Conservation (phyloP, 2,329 filamentous ascomycete genomes). For the Pseudogymnoascus destructans region DNA sequence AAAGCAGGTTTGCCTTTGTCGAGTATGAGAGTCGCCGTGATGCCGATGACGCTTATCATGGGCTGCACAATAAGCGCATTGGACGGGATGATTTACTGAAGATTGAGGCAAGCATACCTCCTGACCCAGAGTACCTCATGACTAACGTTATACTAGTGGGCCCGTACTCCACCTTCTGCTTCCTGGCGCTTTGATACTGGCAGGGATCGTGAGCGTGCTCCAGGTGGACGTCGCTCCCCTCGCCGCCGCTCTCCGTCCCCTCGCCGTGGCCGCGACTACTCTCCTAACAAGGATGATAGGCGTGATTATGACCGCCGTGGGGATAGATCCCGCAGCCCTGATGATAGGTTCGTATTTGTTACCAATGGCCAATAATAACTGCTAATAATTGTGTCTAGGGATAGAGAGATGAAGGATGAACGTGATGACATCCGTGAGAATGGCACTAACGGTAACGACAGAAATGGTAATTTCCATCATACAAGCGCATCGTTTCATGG, state of each 20-base stretch:
- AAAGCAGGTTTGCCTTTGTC: constrained; percentile 79
- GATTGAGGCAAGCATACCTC: constrained; percentile 62
- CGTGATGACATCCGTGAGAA: constrained; percentile 61
- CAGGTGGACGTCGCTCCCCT: constrained; percentile 43
- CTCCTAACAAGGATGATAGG: constrained; percentile 78
- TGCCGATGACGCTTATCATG: constrained; percentile 96
- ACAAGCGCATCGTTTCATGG: background rate
- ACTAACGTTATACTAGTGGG: constrained; percentile 53
- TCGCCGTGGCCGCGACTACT: constrained; percentile 54
- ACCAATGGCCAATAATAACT: background rate
- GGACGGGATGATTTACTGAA: constrained; percentile 91
- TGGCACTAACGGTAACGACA: constrained; percentile 71
- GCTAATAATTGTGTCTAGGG: constrained; percentile 21
- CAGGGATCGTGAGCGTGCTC: constrained; percentile 53
- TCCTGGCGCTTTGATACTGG: constrained; percentile 98
- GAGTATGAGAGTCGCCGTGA: constrained; percentile 98
- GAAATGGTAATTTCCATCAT: constrained; percentile 55
- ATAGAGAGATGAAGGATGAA: constrained; percentile 37
- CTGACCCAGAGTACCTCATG: background rate
- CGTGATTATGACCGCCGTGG: constrained; percentile 61
- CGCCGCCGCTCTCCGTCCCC: constrained; percentile 49
- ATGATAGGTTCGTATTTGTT: constrained; percentile 36
- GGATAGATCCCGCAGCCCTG: constrained; percentile 63
- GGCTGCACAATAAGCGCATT: constrained; percentile 99
- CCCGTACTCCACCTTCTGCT: constrained; percentile 90